Conservation (phyloP, 1,139 yeast species). For the Protomyces lactucae-debilis region DNA sequence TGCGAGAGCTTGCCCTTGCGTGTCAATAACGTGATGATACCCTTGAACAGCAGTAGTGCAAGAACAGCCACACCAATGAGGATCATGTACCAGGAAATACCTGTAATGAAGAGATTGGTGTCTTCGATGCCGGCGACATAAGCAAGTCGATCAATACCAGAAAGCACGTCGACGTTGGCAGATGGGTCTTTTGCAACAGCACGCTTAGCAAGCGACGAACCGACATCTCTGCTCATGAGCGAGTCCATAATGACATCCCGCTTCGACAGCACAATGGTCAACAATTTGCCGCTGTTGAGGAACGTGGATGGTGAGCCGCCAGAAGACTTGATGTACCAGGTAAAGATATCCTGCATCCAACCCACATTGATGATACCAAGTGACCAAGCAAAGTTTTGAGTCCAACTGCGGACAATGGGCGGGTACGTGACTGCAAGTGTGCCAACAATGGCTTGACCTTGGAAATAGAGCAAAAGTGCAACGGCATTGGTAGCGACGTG, state of each 20-base stretch:
- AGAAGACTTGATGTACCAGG: conserved; percentile 96
- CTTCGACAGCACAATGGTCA: conserved; percentile 70
- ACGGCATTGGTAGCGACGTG: conserved; percentile 95
- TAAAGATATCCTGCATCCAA: conserved; percentile 82
- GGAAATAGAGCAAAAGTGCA: conserved; percentile 89
- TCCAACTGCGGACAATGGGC: conserved; percentile 98
- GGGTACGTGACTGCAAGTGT: conserved; percentile 98
- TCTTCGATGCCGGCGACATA: conserved; percentile 78
- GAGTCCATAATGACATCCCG: conserved; percentile 32
- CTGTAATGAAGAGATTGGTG: conserved; percentile 79
- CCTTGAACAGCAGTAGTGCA: conserved; percentile 59
- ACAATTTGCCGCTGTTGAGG: conserved; percentile 35
- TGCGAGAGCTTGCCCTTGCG: conserved; percentile 54
- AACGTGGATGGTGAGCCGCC: conserved; percentile 83
- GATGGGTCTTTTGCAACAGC: conserved; percentile 43
- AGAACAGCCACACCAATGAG: conserved; percentile 63
- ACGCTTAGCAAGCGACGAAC: conserved; percentile 26
- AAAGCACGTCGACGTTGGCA: conserved; percentile 56
- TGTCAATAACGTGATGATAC: conserved; percentile 60
- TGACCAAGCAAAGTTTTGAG: conserved; percentile 95
- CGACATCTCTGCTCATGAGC: not conserved
- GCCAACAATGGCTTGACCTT: conserved; percentile 82
- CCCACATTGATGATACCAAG: conserved; percentile 75
- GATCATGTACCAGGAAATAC: conserved; percentile 75
- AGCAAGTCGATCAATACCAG: conserved; percentile 91